These are phyloP conservation scores for Abelmoschus esculentus DNA, from an alignment of 345 rosid species.

Conservation along the genomic window DNA sequence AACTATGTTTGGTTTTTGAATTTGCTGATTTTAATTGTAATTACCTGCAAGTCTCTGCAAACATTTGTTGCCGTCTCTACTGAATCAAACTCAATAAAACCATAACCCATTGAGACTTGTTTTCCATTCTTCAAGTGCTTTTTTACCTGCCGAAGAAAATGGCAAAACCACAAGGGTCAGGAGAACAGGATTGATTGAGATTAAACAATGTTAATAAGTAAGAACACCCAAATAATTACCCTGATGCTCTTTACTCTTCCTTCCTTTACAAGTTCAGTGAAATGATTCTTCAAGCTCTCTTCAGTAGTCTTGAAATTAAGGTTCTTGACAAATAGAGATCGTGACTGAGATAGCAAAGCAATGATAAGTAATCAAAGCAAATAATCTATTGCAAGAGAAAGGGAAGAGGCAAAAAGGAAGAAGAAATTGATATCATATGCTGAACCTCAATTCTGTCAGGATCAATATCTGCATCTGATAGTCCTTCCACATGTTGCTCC, in stretches of 20 bases:
- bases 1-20: background rate
- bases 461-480: constrained; percentile 51
- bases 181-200: constrained; percentile 11
- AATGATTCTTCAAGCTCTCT: constrained; percentile 67
- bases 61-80: constrained; percentile 63
- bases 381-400: background rate
- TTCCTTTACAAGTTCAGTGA: constrained; percentile 50
- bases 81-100: constrained; percentile 83
- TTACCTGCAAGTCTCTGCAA: constrained; percentile 71
- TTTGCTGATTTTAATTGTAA: constrained; percentile 4
- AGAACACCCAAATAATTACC: constrained; percentile 36
- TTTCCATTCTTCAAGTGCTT: constrained; percentile 78
- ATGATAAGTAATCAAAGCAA: constrained; percentile 5
- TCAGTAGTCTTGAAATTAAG: constrained; percentile 87
- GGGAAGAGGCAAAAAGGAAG: background rate
- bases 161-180: constrained; percentile 9
- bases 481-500: constrained; percentile 60
- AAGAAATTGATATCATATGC: constrained; percentile 2
- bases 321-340: constrained; percentile 79
- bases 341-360: constrained; percentile 51
- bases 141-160: constrained; percentile 48
- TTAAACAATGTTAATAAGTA: background rate
- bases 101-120: constrained; percentile 79
- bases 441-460: constrained; percentile 82
- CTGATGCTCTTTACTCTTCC: constrained; percentile 70